Percentiles rank a stretch among this genome's conserved stretches.
Conservation (phyloP, 2,329 filamentous ascomycete species). For the Ploettnerulaceae sp. region DNA sequence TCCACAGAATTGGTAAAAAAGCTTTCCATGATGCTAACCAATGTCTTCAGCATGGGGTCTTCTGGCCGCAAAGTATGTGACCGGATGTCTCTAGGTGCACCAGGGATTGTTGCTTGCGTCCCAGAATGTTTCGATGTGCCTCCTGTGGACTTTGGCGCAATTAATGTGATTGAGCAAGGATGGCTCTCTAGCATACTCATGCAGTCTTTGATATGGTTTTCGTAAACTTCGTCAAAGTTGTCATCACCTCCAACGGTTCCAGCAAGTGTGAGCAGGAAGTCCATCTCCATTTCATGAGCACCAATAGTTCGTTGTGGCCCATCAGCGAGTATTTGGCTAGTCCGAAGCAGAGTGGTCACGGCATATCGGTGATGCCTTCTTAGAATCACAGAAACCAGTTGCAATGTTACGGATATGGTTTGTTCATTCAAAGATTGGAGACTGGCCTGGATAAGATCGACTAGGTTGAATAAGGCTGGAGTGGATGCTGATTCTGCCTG, state of each 20-base stretch:
- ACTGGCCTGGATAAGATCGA: slow-evolving; percentile 84
- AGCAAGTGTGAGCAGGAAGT: slow-evolving; percentile 65
- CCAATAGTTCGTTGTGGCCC: slow-evolving; percentile 62
- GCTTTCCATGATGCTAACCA: slow-evolving; percentile 65
- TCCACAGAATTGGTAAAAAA: slow-evolving; percentile 92
- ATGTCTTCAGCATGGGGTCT: slow-evolving; percentile 59
- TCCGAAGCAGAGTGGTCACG: slow-evolving; percentile 68
- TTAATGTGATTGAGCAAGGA: slow-evolving; percentile 64
- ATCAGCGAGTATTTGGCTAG: slow-evolving; percentile 51
- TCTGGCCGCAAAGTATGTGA: slow-evolving; percentile 58
- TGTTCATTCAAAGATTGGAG: slow-evolving; percentile 79
- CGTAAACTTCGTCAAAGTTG: slow-evolving; percentile 69
- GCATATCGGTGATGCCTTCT: slow-evolving; percentile 86
- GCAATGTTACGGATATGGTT: slow-evolving; percentile 83
- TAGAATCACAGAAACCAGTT: slow-evolving; percentile 79
- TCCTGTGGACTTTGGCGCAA: slow-evolving; percentile 54
- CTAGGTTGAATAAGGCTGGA: slow-evolving; percentile 85
- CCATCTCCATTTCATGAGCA: slow-evolving; percentile 69
- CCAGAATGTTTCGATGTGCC: slow-evolving; percentile 54
- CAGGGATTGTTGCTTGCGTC: slow-evolving; percentile 51
- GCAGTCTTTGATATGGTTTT: slow-evolving; percentile 66
- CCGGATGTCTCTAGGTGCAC: slow-evolving; percentile 55
- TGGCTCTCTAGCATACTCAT: slow-evolving; percentile 66
- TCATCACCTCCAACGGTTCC: slow-evolving; percentile 63
- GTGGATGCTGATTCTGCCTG: slow-evolving; percentile 70